Base-by-base conservation (phyloP, 164 flowering plant genomes). In the Litsea cubeba region DNA sequence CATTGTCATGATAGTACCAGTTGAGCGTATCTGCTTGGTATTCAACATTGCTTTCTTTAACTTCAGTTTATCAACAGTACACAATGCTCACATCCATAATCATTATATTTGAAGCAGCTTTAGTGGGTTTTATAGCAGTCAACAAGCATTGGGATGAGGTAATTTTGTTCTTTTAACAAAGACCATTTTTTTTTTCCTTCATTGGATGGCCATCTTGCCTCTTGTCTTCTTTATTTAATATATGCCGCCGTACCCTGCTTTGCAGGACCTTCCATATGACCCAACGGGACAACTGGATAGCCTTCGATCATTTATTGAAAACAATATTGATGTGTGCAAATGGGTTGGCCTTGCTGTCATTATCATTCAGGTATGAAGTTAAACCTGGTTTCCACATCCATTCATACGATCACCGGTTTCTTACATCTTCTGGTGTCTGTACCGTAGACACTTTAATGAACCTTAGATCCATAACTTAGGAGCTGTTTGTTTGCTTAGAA, bases 121-220 rank as follows among this genome's bases (percentile, higher is more conserved):
- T 89, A 73, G 93, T 87, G 76, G 88, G 85, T 67, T 86, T 83
- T 79, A 79, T 91, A 60, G 86, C 86, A 40, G 69, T 91, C 80
- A 91, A 90, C 80, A 88, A 74, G 68, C 83, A 77, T 22, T 93
- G 98, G 98, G 89, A 87, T 30, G 80, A 89, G 89, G 98, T 91
- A 57, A 50, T 69, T 75, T 70, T 51, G 60, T 70, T 54, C 49
- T 72, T 71, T 23, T 65, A 17, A 22, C 49, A 17, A 51, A 7
- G 8, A 57, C 4, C 50, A 18, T 7, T 3, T 28, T 12, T 12
- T 20, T 26, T 3, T 23, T 60, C 18, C 25, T 32, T 20, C 6
- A 12, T 8, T 20, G 25, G 25, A 24, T 63, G 10, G 12, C 24
- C 66, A 22, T 10, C 26, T 49, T 68, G 57, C 18, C 8, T 28